Conservation (phyloP, 2,329 filamentous ascomycete genomes). For the Arachnomyces sp. region DNA sequence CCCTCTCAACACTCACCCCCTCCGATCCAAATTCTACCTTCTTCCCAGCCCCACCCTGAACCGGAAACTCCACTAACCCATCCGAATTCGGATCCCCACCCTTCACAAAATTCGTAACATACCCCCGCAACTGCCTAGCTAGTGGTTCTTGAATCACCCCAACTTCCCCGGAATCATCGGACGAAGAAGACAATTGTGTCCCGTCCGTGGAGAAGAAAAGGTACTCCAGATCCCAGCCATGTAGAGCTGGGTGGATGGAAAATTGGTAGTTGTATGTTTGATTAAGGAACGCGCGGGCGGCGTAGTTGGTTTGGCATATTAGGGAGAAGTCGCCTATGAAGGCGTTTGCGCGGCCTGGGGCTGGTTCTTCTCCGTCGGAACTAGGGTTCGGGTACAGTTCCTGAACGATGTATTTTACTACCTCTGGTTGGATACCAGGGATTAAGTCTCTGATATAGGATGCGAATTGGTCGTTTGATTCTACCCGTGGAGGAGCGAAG, state of each 20-base stretch:
- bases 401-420: constrained; percentile 36
- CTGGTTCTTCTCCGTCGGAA: too few species aligned
- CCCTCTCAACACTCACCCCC: too few species aligned
- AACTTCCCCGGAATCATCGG: too few species aligned
- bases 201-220: constrained; percentile 35
- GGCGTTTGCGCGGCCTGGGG: constrained; percentile 36
- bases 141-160: too few species aligned
- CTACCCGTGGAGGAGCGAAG: constrained; percentile 24
- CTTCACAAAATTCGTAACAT: constrained; percentile 21
- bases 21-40: too few species aligned
- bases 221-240: constrained; percentile 42
- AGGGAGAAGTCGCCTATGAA: constrained; percentile 40
- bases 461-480: constrained; percentile 13
- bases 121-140: constrained; percentile 20
- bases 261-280: constrained; percentile 45
- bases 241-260: constrained; percentile 42
- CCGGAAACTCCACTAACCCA: too few species aligned
- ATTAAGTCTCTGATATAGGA: constrained; percentile 10
- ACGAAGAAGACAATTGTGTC: constrained; percentile 5
- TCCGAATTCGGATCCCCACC: constrained; percentile 29
- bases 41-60: too few species aligned
- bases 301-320: constrained; percentile 45
- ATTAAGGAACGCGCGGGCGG: constrained; percentile 41
- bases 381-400: constrained; percentile 48
- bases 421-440: constrained; percentile 10